Evolutionary conservation across 2,329 filamentous ascomycete genomes (phyloP), one percentile per base, ranked within the genome.

Genomic region (Fusarium redolens): DNA sequence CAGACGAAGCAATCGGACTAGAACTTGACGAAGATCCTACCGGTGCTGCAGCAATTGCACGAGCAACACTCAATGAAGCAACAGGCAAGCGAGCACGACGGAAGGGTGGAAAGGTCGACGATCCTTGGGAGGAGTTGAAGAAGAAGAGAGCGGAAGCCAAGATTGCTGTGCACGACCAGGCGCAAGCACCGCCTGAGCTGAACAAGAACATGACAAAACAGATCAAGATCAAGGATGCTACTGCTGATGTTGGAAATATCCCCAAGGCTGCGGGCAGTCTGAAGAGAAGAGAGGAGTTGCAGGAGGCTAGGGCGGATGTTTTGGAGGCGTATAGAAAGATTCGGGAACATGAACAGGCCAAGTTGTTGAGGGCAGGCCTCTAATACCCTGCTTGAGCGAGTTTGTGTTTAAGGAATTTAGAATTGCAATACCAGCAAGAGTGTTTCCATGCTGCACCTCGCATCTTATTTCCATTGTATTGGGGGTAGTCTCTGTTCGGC

Each of bases 91-190:
- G 84, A 70, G 86, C 85, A 75, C 85, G 83, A 68, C 82, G 83
- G 58, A 82, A 82, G 52, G 79, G 83, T 79, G 51, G 85, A 45
- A 86, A 91, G 57, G 89, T 91, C 14, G 90, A 92, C 48, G 93
- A 96, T 80, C 93, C 94, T 2, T 97, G 94, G 94, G 90, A 89
- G 47, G 90, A 90, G 69, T 81, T 97, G 73, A 92, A 92, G 79
- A 87, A 87, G 79, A 90, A 90, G 83, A 85, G 91, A 63, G 90
- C 89, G 31, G 88, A 90, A 74, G 82, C 80, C 30, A 87, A 84
- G 73, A 79, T 85, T 44, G 85, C 85, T 5, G 78, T 90, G 20
- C 84, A 89, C 68, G 88, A 89, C 69, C 85, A 95, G 33, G 94
- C 89, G 6, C 86, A 91, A 76, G 95, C 93, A 41, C 95, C 95